Base-by-base conservation (phyloP, 768 basidiomycete genomes). In the Phylloporus arenicola region DNA sequence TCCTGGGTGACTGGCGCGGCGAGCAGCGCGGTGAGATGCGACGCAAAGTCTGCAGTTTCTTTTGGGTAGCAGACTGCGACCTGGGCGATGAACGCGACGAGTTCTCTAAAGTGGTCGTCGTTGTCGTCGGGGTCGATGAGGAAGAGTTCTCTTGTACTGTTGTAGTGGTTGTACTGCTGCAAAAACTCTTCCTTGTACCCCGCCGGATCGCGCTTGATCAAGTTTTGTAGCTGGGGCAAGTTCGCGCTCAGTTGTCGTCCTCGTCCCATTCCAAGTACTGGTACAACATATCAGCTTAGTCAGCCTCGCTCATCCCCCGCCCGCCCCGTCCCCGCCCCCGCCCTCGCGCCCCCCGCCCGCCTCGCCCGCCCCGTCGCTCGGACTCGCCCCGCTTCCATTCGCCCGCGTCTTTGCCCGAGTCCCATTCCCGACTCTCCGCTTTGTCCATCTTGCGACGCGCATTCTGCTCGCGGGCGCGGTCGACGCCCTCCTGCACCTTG, bases 141-240 rank as follows among this genome's bases (percentile, higher is more conserved):
- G 61, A 93, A 92, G 55, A 99, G 88, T 60, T 91, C 81, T 30
- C 89, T 81, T 48, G 88, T 84, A 56, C 84, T 88, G 58, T 88
- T 81, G 70, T 94, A 98, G 68, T 95, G 91, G 53, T 89, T 90
- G 86, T 92, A 96, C 76, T 99, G 95, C 56, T 92, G 92, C 14
- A 93, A 64, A 59, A 98, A 99, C 60, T 99, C 96, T 54, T 98
- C 95, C 64, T 82, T 87, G 74, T 99, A 98, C 0, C 81, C 84
- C 9, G 72, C 68, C 3, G 95, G 89, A 66, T 96, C 92, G 39
- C 96, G 81, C 65, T 99, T 99, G 68, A 99, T 93, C 47, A 98
- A 77, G 65, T 97, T 97, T 68, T 98, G 95, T 8, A 99, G 78
- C 64, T 96, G 92, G 0, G 96, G 94, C 9, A 97, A 80, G 63